phyloP scores from a whole-genome alignment of 1,284 basidiomycete species.

The Ustilago loliicola region DNA sequence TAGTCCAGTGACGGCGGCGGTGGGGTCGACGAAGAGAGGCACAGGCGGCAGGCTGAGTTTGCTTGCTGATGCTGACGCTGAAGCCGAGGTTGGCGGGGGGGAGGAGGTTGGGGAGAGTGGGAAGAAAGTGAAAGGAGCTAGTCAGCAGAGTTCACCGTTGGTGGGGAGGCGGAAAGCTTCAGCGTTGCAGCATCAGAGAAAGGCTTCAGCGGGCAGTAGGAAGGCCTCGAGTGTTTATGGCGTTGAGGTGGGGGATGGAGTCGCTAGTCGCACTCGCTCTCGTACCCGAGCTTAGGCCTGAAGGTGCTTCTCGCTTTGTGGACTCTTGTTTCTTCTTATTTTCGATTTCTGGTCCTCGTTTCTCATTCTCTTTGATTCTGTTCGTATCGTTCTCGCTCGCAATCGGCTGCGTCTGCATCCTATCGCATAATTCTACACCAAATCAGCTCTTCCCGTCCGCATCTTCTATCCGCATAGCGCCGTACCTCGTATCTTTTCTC shows the following conservation, averaged over 20 bases:
- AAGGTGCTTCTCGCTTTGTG: background rate
- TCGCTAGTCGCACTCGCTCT: constrained; percentile 46
- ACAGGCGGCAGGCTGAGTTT: constrained; percentile 49
- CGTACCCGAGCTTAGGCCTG: constrained; percentile 26
- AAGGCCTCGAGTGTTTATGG: constrained; percentile 20
- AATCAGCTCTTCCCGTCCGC: no score
- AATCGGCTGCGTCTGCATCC: no score
- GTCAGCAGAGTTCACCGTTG: background rate
- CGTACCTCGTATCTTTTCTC: background rate
- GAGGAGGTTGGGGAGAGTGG: constrained; percentile 3
- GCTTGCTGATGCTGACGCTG: constrained; percentile 39
- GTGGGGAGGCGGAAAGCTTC: constrained; percentile 16
- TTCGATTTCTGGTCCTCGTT: no score
- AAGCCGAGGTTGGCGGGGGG: constrained; percentile 14
- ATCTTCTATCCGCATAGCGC: no score
- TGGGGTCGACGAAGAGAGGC: constrained; percentile 35
- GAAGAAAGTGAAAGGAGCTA: background rate
- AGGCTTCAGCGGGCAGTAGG: constrained; percentile 24
- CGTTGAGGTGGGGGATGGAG: constrained; percentile 18
- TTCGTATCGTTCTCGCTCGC: constrained; percentile 4
- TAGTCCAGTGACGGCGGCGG: constrained; percentile 6
- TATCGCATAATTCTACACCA: no score
- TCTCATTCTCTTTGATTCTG: no score
- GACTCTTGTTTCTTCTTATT: background rate
- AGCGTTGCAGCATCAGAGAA: constrained; percentile 28